Base-by-base conservation (phyloP, 2,329 filamentous ascomycete species). In the Alternaria postmessia region DNA sequence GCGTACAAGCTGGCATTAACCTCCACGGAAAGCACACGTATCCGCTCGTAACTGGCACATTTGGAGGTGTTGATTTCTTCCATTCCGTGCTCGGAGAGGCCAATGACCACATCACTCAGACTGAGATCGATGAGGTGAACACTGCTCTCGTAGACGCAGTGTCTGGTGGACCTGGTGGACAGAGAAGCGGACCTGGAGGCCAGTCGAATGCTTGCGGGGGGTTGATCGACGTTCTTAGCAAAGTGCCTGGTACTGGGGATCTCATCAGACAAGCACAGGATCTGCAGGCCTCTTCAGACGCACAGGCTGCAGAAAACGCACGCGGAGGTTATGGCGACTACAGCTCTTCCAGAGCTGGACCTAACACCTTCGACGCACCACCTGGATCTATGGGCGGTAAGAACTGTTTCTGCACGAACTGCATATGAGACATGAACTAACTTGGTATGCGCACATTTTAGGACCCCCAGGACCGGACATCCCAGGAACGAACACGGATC, bases 401-500 rank as follows among this genome's bases (percentile, higher is more conserved):
- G 34, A 36, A 16, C 6, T 38, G 8, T n/a, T 8, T 1, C 34
- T 38, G 16, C 14, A 38, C 34, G 34, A 38, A 38, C 14, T 38
- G 34, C 34, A 16, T 38, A 16, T 38, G 3, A 38, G 34, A 38
- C 34, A n/a, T 38, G 16, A n/a, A 38, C 34, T 38, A 16, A 38
- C 14, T n/a, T 38, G 7, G 7, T n/a, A n/a, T 38, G 34, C 16
- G 14, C 16, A 38, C 7, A 16, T 38, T n/a, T 38, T 36, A 36
- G 32, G 78, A 6, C 79, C 81, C 28, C 79, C 81, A 42, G 80
- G 78, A 11, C 81, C 80, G 64, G 80, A 87, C 14, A 87, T 93
- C 9, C 91, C 90, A 20, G 92, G 91, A 6, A 92, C 94, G 84
- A 90, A 88, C 70, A 92, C 96, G 61, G 94, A 97, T 56, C 81